Percentiles rank a stretch among this genome's conserved stretches.
These are phyloP conservation scores for Elongisporangium prolatum DNA, from an alignment of 352 stramenopile genomes.

Conservation along the genomic window DNA sequence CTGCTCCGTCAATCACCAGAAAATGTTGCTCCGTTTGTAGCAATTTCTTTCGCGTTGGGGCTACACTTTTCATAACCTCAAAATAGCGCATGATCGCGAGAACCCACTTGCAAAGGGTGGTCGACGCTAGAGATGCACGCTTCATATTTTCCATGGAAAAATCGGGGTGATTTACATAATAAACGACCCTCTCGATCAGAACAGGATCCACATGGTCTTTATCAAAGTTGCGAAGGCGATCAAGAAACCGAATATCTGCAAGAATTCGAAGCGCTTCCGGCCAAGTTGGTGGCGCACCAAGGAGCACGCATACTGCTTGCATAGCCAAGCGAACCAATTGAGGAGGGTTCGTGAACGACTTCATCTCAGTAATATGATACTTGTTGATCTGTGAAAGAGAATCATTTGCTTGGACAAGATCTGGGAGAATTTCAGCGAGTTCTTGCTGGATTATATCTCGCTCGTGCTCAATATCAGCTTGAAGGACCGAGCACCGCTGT, in stretches of 20 bases:
- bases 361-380: slow-evolving; percentile 77
- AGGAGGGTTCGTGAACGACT: slow-evolving; percentile 67
- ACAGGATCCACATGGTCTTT: slow-evolving; percentile 41
- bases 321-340: slow-evolving; percentile 71
- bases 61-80: slow-evolving; percentile 56
- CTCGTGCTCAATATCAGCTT: slow-evolving; percentile 53
- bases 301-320: slow-evolving; percentile 69
- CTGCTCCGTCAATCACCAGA: slow-evolving; percentile 30
- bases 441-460: slow-evolving; percentile 45
- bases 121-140: slow-evolving; percentile 56
- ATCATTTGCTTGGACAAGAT: slow-evolving; percentile 48
- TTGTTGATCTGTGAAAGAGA: slow-evolving; percentile 75
- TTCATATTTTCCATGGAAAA: slow-evolving; percentile 82
- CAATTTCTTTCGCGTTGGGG: slow-evolving; percentile 45
- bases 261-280: slow-evolving; percentile 57
- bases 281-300: slow-evolving; percentile 57
- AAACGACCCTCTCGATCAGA: slow-evolving; percentile 44
- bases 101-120: slow-evolving; percentile 71
- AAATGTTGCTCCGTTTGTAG: slow-evolving; percentile 35
- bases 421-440: slow-evolving; percentile 53
- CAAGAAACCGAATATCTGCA: slow-evolving; percentile 63
- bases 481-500: slow-evolving; percentile 41
- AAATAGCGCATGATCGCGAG: slow-evolving; percentile 65
- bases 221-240: slow-evolving; percentile 53
- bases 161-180: slow-evolving; percentile 64